Evolutionary conservation across 305 asterid species (phyloP), one percentile per base, ranked within the genome.

Genomic region (Solanum aculeatissimum): DNA sequence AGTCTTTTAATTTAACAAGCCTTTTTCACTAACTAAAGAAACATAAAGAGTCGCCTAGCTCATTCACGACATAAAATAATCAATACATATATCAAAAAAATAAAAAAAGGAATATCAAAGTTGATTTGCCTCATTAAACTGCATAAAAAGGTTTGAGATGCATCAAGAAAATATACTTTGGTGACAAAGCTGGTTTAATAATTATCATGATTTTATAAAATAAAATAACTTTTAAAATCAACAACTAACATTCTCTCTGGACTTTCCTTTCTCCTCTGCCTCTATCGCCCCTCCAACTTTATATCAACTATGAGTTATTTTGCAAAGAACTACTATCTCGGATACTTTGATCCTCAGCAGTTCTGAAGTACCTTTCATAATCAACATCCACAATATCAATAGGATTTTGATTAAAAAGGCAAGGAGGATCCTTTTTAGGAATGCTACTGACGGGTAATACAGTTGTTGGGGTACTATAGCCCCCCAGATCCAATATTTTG

Each of bases 351-450:
- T 16, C 75, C 25, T 32, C 7, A 7, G 1, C 43, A 35, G 45
- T 35, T 68, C 25, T 32, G 0, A 68, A 18, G 25, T 35, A 68
- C 47, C 25, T 35, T 18, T 68, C 75, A 68, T 68, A 47, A 35
- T 68, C 25, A 9, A 14, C 75, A 3, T 68, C 15, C 0, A 8
- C 93, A 54, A 85, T n/a, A 29, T 97, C 98, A 32, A 93, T 93
- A 9, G 99, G 99, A 88, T 95, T 97, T 75, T 83, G 85, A 84
- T 96, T 23, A 88, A 87, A 15, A 27, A 87, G 84, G 87, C 98
- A 94, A 38, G 85, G 82, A 38, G 84, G 82, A 8, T 87, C 85
- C 47, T 88, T 87, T 47, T 85, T 85, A 6, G 47, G 42, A 2
- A 84, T 49, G 43, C 40, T 79, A 51, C 71, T 88, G 42, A 63